Evolutionary conservation across 2,329 filamentous ascomycete genomes (phyloP), one percentile per base, ranked within the genome.

Genomic region (Cadophora gregata): DNA sequence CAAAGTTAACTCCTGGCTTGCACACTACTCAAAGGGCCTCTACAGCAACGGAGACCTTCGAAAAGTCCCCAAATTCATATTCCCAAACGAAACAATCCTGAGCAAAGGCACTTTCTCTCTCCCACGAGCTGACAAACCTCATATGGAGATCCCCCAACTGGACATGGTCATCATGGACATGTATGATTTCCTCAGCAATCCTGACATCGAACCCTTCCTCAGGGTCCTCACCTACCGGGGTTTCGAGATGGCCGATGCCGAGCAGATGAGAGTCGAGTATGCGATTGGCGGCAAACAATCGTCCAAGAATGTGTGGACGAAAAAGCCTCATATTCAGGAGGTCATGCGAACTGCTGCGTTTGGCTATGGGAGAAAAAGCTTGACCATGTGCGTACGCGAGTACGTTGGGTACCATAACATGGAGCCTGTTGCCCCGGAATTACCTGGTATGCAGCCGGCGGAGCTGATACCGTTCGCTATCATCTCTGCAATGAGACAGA

Each of bases 311-410:
- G 14, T n/a, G 21, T 72, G 69, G 70, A 53, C 58, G 2, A 29
- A 21, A 3, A 38, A 62, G 19, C 42, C 38, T 1, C 45, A 66
- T 10, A 7, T 31, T 3, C 36, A 53, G 4, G 47, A 70, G 21
- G 33, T 69, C 7, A 67, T 71, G 69, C 67, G 69, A 1, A 69
- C 64, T 2, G 66, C 68, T 3, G 24, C 58, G 8, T 70, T 70
- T 31, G 68, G 70, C 1, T 55, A 66, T 58, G 59, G 63, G 3
- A 62, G 64, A 47, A 27, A 47, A 19, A 6, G 38, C 9, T 27
- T 70, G 27, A 25, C 59, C 36, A 66, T 70, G 61, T 70, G 69
- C 59, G 27, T 64, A 3, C 27, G 59, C 38, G 66, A 70, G 16
- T 36, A 47, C 21, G 19, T 48, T 10, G 29, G 29, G 3, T 42